Percentiles rank a stretch among this genome's conserved stretches.
phyloP scores from a whole-genome alignment of 2,329 filamentous ascomycete genomes.

The Orbilia ellipsospora region DNA sequence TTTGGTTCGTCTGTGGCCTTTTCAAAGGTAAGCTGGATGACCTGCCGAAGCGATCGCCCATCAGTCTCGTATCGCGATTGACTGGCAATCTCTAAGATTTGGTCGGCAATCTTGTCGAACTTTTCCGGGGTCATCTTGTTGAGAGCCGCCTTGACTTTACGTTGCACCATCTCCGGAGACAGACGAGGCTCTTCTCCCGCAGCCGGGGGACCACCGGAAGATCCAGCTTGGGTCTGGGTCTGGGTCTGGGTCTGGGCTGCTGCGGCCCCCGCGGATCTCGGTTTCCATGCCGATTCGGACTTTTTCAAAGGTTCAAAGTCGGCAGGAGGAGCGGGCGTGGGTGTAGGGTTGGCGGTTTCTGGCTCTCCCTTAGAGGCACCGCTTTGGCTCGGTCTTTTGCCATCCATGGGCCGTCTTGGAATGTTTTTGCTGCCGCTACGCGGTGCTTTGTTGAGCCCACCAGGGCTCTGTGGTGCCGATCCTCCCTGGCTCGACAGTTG shows the following conservation, averaged over 20 bases:
- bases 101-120: slow-evolving; percentile 93
- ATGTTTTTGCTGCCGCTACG: slow-evolving; percentile 73
- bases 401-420: slow-evolving; percentile 64
- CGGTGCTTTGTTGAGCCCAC: slow-evolving; percentile 69
- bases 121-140: slow-evolving; percentile 99
- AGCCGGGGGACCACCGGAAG: neutral
- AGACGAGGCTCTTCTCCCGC: slow-evolving; percentile 70
- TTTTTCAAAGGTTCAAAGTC: slow-evolving; percentile 82
- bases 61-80: slow-evolving; percentile 97
- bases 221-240: slow-evolving; percentile 60
- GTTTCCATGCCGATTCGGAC: slow-evolving; percentile 87
- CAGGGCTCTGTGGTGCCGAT: slow-evolving; percentile 56
- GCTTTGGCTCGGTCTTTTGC: slow-evolving; percentile 67
- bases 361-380: slow-evolving; percentile 64
- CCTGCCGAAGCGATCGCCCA: slow-evolving; percentile 92
- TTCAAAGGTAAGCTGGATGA: slow-evolving; percentile 98
- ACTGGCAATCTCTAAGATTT: slow-evolving; percentile 89
- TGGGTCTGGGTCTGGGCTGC: slow-evolving; percentile 62
- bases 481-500: slow-evolving; percentile 59
- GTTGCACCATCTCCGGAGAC: slow-evolving; percentile 92
- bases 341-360: slow-evolving; percentile 77
- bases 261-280: slow-evolving; percentile 71
- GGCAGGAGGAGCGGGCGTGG: slow-evolving; percentile 90
- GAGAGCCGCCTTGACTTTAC: slow-evolving; percentile 96
- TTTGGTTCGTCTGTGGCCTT: slow-evolving; percentile 98